Conservation (phyloP, 2,329 filamentous ascomycete species). For the Rutstroemia sp. region DNA sequence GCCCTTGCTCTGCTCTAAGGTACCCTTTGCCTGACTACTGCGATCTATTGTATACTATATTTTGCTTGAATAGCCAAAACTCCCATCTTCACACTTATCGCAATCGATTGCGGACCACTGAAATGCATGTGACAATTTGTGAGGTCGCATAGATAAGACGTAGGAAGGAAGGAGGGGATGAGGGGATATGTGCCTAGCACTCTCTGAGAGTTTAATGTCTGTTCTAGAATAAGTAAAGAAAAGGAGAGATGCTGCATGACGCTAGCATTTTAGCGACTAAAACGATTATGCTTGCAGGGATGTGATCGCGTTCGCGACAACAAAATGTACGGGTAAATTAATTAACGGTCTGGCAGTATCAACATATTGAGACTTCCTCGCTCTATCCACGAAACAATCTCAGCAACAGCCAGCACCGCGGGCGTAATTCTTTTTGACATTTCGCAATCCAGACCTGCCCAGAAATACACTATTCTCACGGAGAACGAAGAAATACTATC, state of each 20-base stretch:
- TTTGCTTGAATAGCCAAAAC: background rate
- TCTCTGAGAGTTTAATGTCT: background rate
- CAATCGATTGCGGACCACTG: too few relatives aligned
- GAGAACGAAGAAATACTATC: background rate
- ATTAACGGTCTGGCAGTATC: conserved; percentile 7
- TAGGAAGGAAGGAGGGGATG: too few relatives aligned
- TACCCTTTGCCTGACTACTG: background rate
- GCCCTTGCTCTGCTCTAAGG: background rate
- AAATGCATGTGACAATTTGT: too few relatives aligned
- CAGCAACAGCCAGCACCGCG: background rate
- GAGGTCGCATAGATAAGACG: too few relatives aligned
- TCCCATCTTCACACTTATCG: too few relatives aligned
- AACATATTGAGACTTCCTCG: conserved; percentile 15
- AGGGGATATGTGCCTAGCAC: too few relatives aligned
- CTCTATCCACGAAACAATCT: conserved; percentile 13
- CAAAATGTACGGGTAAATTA: conserved; percentile 1
- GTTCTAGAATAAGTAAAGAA: conserved; percentile 1
- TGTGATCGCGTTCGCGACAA: conserved; percentile 8
- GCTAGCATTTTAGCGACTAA: background rate
- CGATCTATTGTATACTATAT: background rate
- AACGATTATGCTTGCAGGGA: conserved; percentile 5
- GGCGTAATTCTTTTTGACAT: background rate
- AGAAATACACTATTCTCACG: background rate
- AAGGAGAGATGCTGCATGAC: conserved; percentile 4
- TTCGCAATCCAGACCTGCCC: too few relatives aligned